These are phyloP conservation scores for Aspergillus conjunctus DNA, from an alignment of 495 filamentous ascomycete genomes.

Conservation along the genomic window DNA sequence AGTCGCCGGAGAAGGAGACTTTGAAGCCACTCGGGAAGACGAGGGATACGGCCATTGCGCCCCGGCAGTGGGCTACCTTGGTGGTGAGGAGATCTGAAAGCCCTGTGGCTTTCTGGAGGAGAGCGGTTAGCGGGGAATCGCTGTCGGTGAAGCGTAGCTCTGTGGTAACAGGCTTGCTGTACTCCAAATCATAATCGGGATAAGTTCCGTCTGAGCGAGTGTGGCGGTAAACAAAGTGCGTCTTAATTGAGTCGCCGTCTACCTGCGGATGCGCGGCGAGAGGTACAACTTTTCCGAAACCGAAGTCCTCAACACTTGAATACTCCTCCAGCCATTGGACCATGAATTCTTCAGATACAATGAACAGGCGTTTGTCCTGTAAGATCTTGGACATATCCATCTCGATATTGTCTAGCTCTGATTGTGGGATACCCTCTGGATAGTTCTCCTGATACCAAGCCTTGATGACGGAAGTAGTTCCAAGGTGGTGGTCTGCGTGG, in stretches of 20 bases:
- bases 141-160: slow-evolving; percentile 32
- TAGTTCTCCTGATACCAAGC: slow-evolving; percentile 68
- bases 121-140: slow-evolving; percentile 31
- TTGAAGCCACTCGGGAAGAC: slow-evolving; percentile 81
- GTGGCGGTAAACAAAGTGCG: slow-evolving; percentile 37
- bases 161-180: slow-evolving; percentile 19
- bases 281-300: slow-evolving; percentile 61
- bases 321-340: slow-evolving; percentile 76
- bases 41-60: slow-evolving; percentile 73
- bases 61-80: slow-evolving; percentile 73
- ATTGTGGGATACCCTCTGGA: slow-evolving; percentile 26
- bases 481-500: slow-evolving; percentile 96
- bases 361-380: slow-evolving; percentile 52
- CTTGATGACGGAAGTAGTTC: slow-evolving; percentile 73
- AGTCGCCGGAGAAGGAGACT: slow-evolving; percentile 90
- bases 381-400: slow-evolving; percentile 39
- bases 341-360: slow-evolving; percentile 68
- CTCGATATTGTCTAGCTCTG: slow-evolving; percentile 33
- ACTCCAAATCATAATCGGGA: slow-evolving; percentile 21
- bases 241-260: slow-evolving; percentile 23
- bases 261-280: slow-evolving; percentile 35
- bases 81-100: slow-evolving; percentile 53
- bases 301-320: slow-evolving; percentile 72
- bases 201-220: slow-evolving; percentile 31
- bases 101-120: slow-evolving; percentile 45